Evolutionary conservation across 2,329 filamentous ascomycete genomes (phyloP).

Genomic region (Lasiodiplodia hormozganensis): DNA sequence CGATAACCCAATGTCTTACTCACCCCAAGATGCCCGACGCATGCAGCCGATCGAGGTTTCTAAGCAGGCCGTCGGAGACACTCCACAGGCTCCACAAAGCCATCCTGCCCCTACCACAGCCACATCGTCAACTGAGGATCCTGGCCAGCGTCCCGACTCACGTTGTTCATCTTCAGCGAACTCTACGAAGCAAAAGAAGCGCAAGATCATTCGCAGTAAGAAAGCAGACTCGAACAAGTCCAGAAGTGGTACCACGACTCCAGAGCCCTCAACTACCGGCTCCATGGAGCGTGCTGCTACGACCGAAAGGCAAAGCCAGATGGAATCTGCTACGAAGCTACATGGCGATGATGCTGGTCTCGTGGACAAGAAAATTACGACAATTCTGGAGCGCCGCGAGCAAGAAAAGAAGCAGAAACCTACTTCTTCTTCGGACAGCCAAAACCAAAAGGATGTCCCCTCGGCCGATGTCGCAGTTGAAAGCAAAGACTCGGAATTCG

Average conservation of each 20-base stretch:
- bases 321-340: neutral
- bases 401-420: neutral
- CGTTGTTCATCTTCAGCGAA: neutral
- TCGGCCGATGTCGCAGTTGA: neutral
- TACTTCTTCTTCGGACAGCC: neutral
- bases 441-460: neutral
- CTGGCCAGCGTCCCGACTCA: neutral
- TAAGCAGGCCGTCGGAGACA: neutral
- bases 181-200: neutral
- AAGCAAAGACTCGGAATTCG: neutral
- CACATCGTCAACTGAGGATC: neutral
- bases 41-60: neutral
- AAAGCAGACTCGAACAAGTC: neutral
- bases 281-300: neutral
- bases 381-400: neutral
- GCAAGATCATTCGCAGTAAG: neutral
- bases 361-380: constrained; percentile 8
- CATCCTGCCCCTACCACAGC: neutral
- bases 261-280: neutral
- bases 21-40: constrained; percentile 19
- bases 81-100: neutral
- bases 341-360: neutral
- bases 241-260: neutral
- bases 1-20: constrained; percentile 9
- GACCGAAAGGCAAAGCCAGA: neutral